Conservation (phyloP, 768 basidiomycete species). For the Cystofilobasidium macerans region DNA sequence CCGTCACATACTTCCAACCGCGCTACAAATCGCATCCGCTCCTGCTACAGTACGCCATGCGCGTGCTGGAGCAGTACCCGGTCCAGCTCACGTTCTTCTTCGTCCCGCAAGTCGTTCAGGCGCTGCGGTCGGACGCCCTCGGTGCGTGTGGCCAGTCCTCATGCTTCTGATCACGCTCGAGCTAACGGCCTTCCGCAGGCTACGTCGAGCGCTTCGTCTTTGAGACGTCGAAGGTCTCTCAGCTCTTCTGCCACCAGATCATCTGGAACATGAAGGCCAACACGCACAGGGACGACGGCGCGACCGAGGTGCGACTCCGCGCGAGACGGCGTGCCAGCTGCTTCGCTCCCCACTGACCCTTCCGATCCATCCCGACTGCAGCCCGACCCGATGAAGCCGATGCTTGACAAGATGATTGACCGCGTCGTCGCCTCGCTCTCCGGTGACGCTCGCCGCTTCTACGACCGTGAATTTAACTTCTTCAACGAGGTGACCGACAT, state of each 20-base stretch:
- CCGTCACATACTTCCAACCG: constrained; percentile 61
- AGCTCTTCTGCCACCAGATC: constrained; percentile 96
- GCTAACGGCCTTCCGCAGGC: constrained; percentile 43
- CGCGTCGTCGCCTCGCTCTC: constrained; percentile 73
- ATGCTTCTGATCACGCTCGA: background rate
- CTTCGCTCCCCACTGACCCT: constrained; percentile 5
- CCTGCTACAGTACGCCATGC: constrained; percentile 88
- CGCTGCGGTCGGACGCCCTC: constrained; percentile 74
- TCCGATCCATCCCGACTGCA: constrained; percentile 35
- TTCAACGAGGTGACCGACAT: constrained; percentile 96
- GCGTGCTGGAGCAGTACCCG: constrained; percentile 86
- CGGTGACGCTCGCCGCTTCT: constrained; percentile 76
- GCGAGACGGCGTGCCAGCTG: background rate
- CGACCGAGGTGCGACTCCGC: constrained; percentile 54
- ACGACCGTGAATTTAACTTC: constrained; percentile 88
- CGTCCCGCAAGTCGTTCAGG: constrained; percentile 96
- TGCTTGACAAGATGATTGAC: constrained; percentile 75
- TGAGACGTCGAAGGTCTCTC: constrained; percentile 93
- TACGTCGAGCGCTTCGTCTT: constrained; percentile 93
- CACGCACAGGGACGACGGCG: constrained; percentile 80
- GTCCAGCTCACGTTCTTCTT: constrained; percentile 96
- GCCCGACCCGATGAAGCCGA: constrained; percentile 93
- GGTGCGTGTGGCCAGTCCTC: constrained; percentile 44
- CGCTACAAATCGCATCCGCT: constrained; percentile 72
- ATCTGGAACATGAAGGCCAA: constrained; percentile 99